A percentile compares a stretch with the other conserved stretches of the same genome.
Evolutionary conservation across 2,329 filamentous ascomycete genomes (phyloP).

Genomic region (Fusarium tuaranense): DNA sequence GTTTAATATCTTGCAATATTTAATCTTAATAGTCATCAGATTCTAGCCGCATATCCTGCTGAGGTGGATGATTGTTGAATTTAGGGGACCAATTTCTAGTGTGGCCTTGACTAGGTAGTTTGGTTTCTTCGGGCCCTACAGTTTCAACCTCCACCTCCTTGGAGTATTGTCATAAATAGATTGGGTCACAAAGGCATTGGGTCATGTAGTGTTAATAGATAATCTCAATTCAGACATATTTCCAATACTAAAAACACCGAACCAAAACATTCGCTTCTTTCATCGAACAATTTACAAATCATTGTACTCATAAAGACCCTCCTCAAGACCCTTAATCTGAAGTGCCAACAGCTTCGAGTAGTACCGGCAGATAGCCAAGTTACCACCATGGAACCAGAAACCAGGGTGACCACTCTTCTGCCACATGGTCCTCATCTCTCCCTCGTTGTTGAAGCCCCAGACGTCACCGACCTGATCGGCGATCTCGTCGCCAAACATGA

Average conservation of each 20-base stretch:
- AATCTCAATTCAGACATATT: neutral
- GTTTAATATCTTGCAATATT: too few relatives aligned
- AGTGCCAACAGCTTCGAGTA: conserved; percentile 67
- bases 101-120: too few relatives aligned
- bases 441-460: conserved; percentile 71
- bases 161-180: neutral
- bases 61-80: too few relatives aligned
- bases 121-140: neutral
- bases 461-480: conserved; percentile 69
- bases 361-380: conserved; percentile 70
- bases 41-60: too few relatives aligned
- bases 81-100: too few relatives aligned
- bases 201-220: neutral
- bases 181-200: neutral
- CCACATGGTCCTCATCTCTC: conserved; percentile 70
- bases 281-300: conserved; percentile 38
- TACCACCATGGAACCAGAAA: conserved; percentile 76
- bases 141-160: too few relatives aligned
- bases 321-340: conserved; percentile 62
- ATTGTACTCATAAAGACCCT: conserved; percentile 49
- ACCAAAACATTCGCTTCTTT: neutral
- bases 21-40: too few relatives aligned
- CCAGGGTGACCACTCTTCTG: conserved; percentile 70
- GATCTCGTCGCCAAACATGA: conserved; percentile 71
- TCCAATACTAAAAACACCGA: neutral